phyloP scores from a whole-genome alignment of 192 early-diverging fungal genomes.

The Dispira parvispora region DNA sequence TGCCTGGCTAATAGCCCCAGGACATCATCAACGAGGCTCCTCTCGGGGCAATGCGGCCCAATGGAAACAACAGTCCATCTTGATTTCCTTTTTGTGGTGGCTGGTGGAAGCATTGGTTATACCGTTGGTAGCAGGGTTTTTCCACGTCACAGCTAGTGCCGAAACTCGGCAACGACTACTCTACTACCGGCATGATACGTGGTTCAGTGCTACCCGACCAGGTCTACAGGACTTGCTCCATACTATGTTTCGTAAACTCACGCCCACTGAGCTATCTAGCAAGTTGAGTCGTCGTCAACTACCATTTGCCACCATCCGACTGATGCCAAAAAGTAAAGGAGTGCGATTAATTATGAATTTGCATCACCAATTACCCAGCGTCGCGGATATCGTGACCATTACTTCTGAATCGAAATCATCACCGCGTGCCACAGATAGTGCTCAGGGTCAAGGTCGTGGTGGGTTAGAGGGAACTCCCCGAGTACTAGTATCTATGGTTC shows the following conservation, averaged over 20 bases:
- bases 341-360: conserved; percentile 71
- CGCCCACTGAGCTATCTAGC: not conserved
- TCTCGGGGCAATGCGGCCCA: not conserved
- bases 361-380: conserved; percentile 17
- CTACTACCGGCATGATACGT: conserved; percentile 7
- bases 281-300: conserved; percentile 13
- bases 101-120: conserved; percentile 7
- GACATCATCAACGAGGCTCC: not conserved
- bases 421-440: conserved; percentile 10
- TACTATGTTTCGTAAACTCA: not conserved
- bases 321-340: conserved; percentile 64
- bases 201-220: not conserved
- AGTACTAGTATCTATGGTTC: conserved; percentile 18
- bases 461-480: too few relatives aligned
- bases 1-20: not conserved
- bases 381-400: not conserved
- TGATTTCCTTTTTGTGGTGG: conserved; percentile 9
- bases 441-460: conserved; percentile 7
- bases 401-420: not conserved
- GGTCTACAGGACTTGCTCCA: not conserved
- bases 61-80: not conserved
- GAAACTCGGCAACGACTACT: conserved; percentile 9
- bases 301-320: conserved; percentile 45
- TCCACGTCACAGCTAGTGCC: conserved; percentile 4
- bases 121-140: not conserved